phyloP scores from a whole-genome alignment of 1,284 basidiomycete genomes.

The Leccinum solheimii region DNA sequence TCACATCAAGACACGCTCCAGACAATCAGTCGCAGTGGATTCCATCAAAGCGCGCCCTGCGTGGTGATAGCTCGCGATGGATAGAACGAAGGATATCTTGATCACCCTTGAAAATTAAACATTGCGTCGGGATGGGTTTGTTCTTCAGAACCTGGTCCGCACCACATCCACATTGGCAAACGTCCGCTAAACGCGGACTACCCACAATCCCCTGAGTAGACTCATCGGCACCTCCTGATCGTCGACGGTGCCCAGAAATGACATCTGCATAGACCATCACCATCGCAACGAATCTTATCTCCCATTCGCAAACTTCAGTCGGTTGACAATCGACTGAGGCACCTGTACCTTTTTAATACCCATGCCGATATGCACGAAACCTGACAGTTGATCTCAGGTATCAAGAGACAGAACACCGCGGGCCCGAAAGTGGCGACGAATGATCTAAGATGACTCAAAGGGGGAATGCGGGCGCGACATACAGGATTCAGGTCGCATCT shows the following conservation, averaged over 20 bases:
- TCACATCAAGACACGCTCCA: constrained; percentile 2
- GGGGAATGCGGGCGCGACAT: background rate
- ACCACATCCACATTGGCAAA: background rate
- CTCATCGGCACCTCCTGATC: background rate
- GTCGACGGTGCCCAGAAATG: constrained; percentile 10
- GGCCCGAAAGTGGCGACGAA: background rate
- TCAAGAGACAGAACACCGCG: constrained; percentile 3
- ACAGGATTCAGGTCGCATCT: too few species aligned
- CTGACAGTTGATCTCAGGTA: constrained; percentile 1
- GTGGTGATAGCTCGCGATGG: too few species aligned
- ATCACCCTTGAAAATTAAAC: background rate
- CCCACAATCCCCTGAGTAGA: background rate
- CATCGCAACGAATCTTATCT: constrained; percentile 23
- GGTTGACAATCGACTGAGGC: constrained; percentile 1
- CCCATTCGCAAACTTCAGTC: background rate
- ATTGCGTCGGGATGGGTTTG: background rate
- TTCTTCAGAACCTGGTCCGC: background rate
- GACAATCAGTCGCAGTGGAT: background rate
- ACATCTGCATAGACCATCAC: constrained; percentile 7
- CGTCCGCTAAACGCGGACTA: background rate
- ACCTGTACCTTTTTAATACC: constrained; percentile 4
- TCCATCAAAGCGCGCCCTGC: background rate
- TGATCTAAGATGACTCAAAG: background rate
- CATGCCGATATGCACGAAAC: constrained; percentile 3
- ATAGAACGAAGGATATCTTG: background rate